Percentiles rank a stretch among this genome's conserved stretches.
Conservation (phyloP, 495 filamentous ascomycete genomes). For the Stereocaulon alpinum region DNA sequence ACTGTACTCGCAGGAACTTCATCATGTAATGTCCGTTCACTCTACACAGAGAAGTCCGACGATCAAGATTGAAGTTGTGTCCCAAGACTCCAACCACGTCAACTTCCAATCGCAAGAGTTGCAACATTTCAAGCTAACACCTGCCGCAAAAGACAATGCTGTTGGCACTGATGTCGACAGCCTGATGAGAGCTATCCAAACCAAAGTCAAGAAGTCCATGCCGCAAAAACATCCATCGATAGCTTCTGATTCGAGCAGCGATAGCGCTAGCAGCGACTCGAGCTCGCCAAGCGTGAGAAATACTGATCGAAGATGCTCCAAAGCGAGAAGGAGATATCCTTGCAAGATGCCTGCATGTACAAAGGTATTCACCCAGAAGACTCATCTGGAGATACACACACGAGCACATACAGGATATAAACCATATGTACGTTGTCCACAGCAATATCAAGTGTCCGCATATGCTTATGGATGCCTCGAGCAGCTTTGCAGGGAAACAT, state of each 20-base stretch:
- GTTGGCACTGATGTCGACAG: constrained; percentile 72
- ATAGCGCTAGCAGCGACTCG: constrained; percentile 21
- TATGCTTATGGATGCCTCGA: constrained; percentile 10
- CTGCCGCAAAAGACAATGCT: not conserved
- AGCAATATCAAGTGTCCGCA: not conserved
- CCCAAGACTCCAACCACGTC: not conserved
- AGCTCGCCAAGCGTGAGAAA: constrained; percentile 25
- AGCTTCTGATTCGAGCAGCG: constrained; percentile 13
- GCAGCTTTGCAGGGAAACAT: constrained; percentile 62
- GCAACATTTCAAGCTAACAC: not conserved
- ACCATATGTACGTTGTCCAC: constrained; percentile 61
- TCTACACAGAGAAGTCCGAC: not conserved
- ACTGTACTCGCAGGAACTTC: not conserved
- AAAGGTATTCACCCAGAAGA: constrained; percentile 85
- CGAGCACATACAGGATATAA: constrained; percentile 85
- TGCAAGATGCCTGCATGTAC: constrained; percentile 67
- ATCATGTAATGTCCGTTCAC: not conserved
- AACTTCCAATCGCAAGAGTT: not conserved
- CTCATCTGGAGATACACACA: constrained; percentile 84
- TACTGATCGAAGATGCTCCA: constrained; percentile 1
- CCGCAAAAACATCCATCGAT: constrained; percentile 26
- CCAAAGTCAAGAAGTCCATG: constrained; percentile 44
- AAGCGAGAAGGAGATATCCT: constrained; percentile 50
- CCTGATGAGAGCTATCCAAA: constrained; percentile 87
- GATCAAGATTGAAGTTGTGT: constrained; percentile 9